A percentile compares a stretch with the other conserved stretches of the same genome.
Evolutionary conservation across 2,329 filamentous ascomycete species (phyloP).

Genomic region (Akanthomyces lecanii): DNA sequence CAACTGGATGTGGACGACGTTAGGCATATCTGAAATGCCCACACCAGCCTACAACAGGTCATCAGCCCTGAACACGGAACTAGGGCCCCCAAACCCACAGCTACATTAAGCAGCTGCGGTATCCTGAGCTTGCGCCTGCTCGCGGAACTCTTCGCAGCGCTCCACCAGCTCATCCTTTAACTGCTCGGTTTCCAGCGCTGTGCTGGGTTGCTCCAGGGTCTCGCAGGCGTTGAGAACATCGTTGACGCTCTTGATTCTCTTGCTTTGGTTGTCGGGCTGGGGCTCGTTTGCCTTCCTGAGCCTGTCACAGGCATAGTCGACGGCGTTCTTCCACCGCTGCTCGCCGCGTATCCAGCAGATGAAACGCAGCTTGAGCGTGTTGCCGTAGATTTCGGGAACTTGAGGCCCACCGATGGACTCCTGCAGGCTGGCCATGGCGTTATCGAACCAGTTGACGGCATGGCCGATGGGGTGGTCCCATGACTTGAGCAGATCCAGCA

Average conservation of each 20-base stretch:
- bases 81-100: too few relatives aligned
- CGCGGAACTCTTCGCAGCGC: constrained; percentile 1
- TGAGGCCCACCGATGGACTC: not conserved
- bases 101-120: not conserved
- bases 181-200: not conserved
- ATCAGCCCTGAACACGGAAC: too few relatives aligned
- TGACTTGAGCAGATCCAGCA: not conserved
- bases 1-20: too few relatives aligned
- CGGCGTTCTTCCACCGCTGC: not conserved
- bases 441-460: not conserved
- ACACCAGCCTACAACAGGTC: too few relatives aligned
- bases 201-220: not conserved
- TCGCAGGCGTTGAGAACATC: not conserved
- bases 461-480: constrained; percentile 7
- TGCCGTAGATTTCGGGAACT: not conserved
- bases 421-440: not conserved
- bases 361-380: not conserved
- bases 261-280: not conserved
- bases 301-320: not conserved
- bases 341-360: constrained; percentile 1
- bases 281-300: not conserved
- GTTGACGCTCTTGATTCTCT: not conserved
- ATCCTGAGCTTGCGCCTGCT: not conserved
- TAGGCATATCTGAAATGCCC: too few relatives aligned
- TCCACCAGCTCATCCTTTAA: not conserved